phyloP scores from a whole-genome alignment of 495 filamentous ascomycete genomes.

The Daldinia childiae region DNA sequence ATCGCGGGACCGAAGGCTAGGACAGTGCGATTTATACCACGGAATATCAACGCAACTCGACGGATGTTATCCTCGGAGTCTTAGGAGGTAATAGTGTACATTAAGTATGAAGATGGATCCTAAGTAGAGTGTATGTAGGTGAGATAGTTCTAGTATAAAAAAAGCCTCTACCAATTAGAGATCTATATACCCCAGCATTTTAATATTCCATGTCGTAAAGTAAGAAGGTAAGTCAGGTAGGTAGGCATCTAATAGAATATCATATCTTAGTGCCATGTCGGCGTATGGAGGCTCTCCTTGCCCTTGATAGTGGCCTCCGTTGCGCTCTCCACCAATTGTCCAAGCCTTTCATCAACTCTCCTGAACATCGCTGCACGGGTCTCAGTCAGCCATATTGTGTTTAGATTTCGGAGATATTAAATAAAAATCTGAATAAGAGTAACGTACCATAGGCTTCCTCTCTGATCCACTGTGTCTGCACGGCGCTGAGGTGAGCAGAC shows the following conservation, averaged over 20 bases:
- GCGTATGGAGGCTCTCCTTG: slow-evolving; percentile 6
- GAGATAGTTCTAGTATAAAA: not conserved
- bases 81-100: not conserved
- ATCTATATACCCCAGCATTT: not conserved
- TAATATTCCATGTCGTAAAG: no score
- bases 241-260: not conserved
- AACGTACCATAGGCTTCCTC: slow-evolving; percentile 40
- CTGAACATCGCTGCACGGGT: slow-evolving; percentile 34
- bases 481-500: slow-evolving; percentile 45
- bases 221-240: no score
- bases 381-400: slow-evolving; percentile 17
- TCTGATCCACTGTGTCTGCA: slow-evolving; percentile 39
- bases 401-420: not conserved
- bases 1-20: slow-evolving; percentile 34
- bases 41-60: slow-evolving; percentile 17
- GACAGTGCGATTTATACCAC: slow-evolving; percentile 35
- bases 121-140: not conserved
- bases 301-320: slow-evolving; percentile 21
- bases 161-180: not conserved
- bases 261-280: slow-evolving; percentile 6
- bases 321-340: slow-evolving; percentile 9
- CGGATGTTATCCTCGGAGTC: slow-evolving; percentile 26
- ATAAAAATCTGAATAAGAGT: not conserved
- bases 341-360: slow-evolving; percentile 33
- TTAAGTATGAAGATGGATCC: not conserved